Percentiles rank a stretch among this genome's conserved stretches.
These are phyloP conservation scores for Hypocreales sp. DNA, from an alignment of 2,329 filamentous ascomycete species.

Conservation along the genomic window DNA sequence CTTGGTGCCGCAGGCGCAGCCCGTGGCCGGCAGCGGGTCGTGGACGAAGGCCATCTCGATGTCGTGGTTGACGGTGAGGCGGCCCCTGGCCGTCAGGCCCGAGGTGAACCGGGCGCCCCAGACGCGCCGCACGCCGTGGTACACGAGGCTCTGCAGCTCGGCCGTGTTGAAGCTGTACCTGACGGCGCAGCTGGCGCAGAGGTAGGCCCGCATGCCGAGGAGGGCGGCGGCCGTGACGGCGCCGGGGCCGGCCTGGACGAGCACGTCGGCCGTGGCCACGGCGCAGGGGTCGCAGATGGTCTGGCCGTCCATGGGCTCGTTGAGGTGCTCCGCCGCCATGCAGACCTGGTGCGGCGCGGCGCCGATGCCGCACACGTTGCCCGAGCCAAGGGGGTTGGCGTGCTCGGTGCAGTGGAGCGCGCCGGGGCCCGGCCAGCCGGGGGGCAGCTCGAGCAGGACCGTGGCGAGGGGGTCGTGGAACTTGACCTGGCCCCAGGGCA, in stretches of 20 bases:
- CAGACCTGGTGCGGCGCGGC: no score
- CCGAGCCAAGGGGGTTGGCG: no score
- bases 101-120: no score
- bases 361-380: no score
- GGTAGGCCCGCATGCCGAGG: slow-evolving; percentile 18
- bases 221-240: slow-evolving; percentile 9
- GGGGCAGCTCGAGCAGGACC: no score
- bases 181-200: slow-evolving; percentile 16
- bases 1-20: slow-evolving; percentile 21
- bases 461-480: no score
- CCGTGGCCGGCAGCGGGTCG: slow-evolving; percentile 11
- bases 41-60: neutral
- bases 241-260: slow-evolving; percentile 5
- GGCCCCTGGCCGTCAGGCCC: no score
- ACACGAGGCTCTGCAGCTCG: neutral
- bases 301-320: neutral
- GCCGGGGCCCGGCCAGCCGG: no score
- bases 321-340: no score
- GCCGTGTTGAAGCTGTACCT: slow-evolving; percentile 1
- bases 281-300: slow-evolving; percentile 11
- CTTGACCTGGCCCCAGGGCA: no score
- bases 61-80: neutral
- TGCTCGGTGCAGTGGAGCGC: no score
- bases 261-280: slow-evolving; percentile 4
- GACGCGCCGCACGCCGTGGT: slow-evolving; percentile 8